Percentiles rank a stretch among this genome's conserved stretches.
Conservation (phyloP, 352 stramenopile genomes). For the Aphanomyces cochlioides region DNA sequence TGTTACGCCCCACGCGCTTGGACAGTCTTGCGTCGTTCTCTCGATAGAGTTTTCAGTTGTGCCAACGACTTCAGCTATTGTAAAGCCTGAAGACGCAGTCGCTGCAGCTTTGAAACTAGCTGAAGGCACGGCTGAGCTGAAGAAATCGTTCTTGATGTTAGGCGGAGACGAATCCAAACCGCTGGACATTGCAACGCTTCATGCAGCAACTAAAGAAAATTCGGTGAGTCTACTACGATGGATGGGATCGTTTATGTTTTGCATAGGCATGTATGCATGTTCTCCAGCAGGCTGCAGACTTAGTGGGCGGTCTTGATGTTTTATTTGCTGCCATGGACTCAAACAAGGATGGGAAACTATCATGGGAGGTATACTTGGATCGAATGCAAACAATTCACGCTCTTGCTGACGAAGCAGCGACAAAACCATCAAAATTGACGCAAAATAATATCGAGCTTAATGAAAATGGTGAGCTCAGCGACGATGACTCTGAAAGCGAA, state of each 20-base stretch:
- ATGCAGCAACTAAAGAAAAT: constrained; percentile 30
- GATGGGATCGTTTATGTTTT: neutral
- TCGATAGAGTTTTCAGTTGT: constrained; percentile 34
- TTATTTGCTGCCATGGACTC: constrained; percentile 49
- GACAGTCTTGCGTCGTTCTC: neutral
- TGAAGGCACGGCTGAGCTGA: constrained; percentile 43
- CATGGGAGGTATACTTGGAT: constrained; percentile 51
- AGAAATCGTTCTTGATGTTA: constrained; percentile 42
- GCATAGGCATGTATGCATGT: constrained; percentile 30
- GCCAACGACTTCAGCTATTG: constrained; percentile 37
- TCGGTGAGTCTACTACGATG: neutral
- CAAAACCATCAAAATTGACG: neutral
- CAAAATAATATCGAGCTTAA: constrained; percentile 14
- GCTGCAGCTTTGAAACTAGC: constrained; percentile 36
- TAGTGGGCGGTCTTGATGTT: constrained; percentile 41
- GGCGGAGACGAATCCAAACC: constrained; percentile 39
- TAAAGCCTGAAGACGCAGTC: constrained; percentile 33
- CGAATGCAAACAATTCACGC: constrained; percentile 50
- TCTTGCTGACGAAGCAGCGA: constrained; percentile 37
- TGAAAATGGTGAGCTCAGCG: constrained; percentile 11
- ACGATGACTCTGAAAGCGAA: neutral
- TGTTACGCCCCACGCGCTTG: neutral
- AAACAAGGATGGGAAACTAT: constrained; percentile 48
- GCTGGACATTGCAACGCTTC: constrained; percentile 38
- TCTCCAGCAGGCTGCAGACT: constrained; percentile 42